Percentiles rank a stretch among this genome's conserved stretches.
These are phyloP conservation scores for Barbatosphaeria neglecta DNA, from an alignment of 495 filamentous ascomycete genomes.

Conservation along the genomic window DNA sequence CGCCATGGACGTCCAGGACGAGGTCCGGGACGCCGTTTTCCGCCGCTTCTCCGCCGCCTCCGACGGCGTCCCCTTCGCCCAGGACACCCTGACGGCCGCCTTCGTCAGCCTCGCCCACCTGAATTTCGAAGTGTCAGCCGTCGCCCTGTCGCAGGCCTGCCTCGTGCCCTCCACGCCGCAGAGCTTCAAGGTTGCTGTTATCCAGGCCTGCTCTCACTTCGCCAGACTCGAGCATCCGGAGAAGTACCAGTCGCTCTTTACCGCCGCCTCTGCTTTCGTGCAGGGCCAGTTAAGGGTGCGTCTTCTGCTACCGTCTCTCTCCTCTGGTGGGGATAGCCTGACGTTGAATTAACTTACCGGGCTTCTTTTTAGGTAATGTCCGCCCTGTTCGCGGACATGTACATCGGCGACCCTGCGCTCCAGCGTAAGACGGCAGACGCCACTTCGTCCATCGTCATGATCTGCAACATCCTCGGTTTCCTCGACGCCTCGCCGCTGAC, in stretches of 20 bases:
- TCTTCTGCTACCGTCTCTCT: neutral
- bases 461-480: constrained; percentile 41
- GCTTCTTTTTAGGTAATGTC: constrained; percentile 21
- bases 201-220: constrained; percentile 45
- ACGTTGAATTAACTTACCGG: neutral
- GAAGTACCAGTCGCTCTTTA: constrained; percentile 41
- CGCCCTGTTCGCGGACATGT: constrained; percentile 26
- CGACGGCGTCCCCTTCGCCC: constrained; percentile 38
- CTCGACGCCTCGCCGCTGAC: constrained; percentile 39
- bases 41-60: constrained; percentile 32
- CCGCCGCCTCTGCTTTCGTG: constrained; percentile 41
- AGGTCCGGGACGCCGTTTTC: constrained; percentile 52
- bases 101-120: constrained; percentile 50
- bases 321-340: neutral
- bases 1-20: constrained; percentile 54
- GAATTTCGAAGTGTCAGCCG: constrained; percentile 43
- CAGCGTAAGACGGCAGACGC: constrained; percentile 29
- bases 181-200: constrained; percentile 47
- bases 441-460: constrained; percentile 24
- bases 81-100: constrained; percentile 50
- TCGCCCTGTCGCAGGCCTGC: constrained; percentile 39
- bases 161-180: constrained; percentile 42
- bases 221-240: constrained; percentile 35
- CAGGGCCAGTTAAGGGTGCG: constrained; percentile 41
- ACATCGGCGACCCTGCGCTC: constrained; percentile 24